Base-by-base conservation (phyloP, 192 early-diverging fungal genomes). In the Kickxella alabastrina region DNA sequence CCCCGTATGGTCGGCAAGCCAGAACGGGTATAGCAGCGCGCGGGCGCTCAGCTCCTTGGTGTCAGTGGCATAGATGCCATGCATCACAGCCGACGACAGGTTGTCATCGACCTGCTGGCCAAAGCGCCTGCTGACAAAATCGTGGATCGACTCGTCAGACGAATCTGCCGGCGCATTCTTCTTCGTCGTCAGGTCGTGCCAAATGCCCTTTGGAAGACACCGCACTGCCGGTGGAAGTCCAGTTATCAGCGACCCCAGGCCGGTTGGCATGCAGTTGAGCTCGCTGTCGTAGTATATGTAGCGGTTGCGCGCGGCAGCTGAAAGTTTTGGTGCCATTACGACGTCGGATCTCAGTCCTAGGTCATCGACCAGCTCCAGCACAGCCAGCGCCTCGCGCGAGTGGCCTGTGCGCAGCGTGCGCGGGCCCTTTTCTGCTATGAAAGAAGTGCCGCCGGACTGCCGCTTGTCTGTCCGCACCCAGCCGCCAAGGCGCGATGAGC, bases 31-130 rank as follows among this genome's bases (percentile, higher is more conserved):
- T 44, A 96, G 71, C 2, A 87, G 83, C 4, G 88, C 84, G 21
- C 85, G 77, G 2, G 92, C 77, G 36, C 89, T 92, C 22, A 98
- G 71, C 39, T 81, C 57, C 44, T 77, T 85, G 0, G 79, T 79
- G 59, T 98, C 89, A 0, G 92, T 92, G 1, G 93, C 93, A 69
- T 95, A 96, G 23, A 98, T 91, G 0, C 95, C 95, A 53, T 95
- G 92, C 45, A 93, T 82, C 26, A 95, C 75, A 0, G 95, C 89
- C 26, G 90, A 91, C 6, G 92, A 83, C 56, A 98, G 54, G 39
- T 88, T 88, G 46, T 92, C 79, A 35, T 92, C 88, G 3, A 93
- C 71, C 2, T 70, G 65, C 15, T 62, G 53, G 34, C 87, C 84
- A 57, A 98, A 92, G 21, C 92, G 79, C 38, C 93, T 75, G 22